These are phyloP conservation scores for Teunomyces kruisii DNA, from an alignment of 805 yeast species.

Conservation along the genomic window DNA sequence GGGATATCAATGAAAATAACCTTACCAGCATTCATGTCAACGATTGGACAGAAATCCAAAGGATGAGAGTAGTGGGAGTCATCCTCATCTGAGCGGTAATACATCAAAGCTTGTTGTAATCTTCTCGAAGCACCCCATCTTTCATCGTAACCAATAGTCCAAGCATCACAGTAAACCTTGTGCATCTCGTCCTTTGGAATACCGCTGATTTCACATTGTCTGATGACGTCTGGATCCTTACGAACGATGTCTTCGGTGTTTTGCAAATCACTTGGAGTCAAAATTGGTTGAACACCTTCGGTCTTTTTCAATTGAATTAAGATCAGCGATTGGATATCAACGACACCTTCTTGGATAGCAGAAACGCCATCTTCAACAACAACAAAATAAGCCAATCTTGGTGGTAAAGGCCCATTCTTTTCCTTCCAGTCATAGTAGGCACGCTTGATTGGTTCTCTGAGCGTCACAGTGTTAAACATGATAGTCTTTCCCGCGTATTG, in stretches of 20 bases:
- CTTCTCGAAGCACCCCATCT: conserved; percentile 77
- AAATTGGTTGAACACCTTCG: conserved; percentile 70
- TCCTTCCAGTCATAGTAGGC: conserved; percentile 68
- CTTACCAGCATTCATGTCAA: conserved; percentile 67
- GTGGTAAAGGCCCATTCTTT: conserved; percentile 58
- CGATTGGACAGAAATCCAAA: conserved; percentile 78
- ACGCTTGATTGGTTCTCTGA: conserved; percentile 68
- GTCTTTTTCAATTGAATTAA: conserved; percentile 48
- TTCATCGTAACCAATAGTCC: conserved; percentile 72
- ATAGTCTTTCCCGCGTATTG: conserved; percentile 46
- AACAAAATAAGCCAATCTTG: conserved; percentile 67
- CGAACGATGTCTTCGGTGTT: conserved; percentile 65
- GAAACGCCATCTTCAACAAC: conserved; percentile 55
- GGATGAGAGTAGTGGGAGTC: conserved; percentile 78
- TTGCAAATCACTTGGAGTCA: conserved; percentile 67
- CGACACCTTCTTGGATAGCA: conserved; percentile 72
- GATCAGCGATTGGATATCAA: conserved; percentile 51
- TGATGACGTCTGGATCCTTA: conserved; percentile 67
- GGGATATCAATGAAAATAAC: conserved; percentile 78
- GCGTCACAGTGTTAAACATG: conserved; percentile 66
- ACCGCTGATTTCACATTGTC: conserved; percentile 71
- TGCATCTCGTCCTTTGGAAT: conserved; percentile 62
- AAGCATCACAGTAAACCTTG: conserved; percentile 62
- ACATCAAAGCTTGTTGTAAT: conserved; percentile 78
- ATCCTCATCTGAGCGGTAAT: conserved; percentile 72